Evolutionary conservation across 1,284 basidiomycete species (phyloP).

Genomic region (Pterula multifida): DNA sequence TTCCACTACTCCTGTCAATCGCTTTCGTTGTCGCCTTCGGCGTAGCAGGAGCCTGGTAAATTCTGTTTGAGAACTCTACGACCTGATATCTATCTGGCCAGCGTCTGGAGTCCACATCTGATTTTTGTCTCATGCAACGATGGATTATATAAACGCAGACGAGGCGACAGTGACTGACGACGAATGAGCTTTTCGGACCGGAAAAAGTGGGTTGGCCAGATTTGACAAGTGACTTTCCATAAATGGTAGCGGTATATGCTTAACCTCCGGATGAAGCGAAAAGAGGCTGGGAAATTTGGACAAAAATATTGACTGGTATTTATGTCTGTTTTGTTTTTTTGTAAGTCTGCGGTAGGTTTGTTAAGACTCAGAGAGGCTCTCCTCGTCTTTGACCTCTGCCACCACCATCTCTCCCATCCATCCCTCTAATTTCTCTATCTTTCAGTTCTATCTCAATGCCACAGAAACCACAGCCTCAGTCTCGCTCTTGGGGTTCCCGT

Average conservation of each 20-base stretch:
- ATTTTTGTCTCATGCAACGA: too few species aligned
- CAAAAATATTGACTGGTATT: background rate
- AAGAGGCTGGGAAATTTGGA: background rate
- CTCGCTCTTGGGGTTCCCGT: slow-evolving; percentile 56
- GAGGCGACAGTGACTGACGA: too few species aligned
- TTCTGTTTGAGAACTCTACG: too few species aligned
- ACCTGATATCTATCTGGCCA: too few species aligned
- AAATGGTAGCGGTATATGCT: background rate
- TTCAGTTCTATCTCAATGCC: slow-evolving; percentile 23
- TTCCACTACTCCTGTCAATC: too few species aligned
- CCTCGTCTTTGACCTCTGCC: slow-evolving; percentile 6
- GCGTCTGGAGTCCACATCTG: too few species aligned
- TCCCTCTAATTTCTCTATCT: slow-evolving; percentile 12
- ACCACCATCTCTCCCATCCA: slow-evolving; percentile 14
- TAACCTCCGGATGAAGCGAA: background rate
- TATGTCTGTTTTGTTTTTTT: too few species aligned
- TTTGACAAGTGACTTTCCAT: background rate
- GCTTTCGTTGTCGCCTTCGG: too few species aligned
- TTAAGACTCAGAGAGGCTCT: background rate
- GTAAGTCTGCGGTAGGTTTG: background rate
- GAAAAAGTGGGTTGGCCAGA: background rate
- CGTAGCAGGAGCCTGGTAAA: too few species aligned
- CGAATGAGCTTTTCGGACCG: background rate
- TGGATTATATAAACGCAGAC: too few species aligned
- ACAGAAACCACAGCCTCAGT: slow-evolving; percentile 20